A percentile compares a stretch with the other conserved stretches of the same genome.
Evolutionary conservation across 2,329 filamentous ascomycete genomes (phyloP).

Genomic region (Trichocomaceae sp.): DNA sequence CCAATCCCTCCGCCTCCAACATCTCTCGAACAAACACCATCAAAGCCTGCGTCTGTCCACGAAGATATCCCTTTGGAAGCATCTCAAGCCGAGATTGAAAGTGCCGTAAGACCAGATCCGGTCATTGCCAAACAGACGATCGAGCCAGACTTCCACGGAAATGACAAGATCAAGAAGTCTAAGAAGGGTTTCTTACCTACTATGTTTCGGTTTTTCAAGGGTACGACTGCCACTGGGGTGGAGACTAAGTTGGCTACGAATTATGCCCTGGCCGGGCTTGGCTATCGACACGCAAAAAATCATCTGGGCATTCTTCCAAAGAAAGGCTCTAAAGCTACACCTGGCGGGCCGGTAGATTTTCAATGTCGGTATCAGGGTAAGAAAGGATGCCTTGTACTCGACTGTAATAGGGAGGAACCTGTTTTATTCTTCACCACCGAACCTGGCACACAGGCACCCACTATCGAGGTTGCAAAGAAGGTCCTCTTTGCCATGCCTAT

Average conservation of each 20-base stretch:
- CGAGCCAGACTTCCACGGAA: not conserved
- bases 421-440: slow-evolving; percentile 58
- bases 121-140: not conserved
- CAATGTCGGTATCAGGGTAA: slow-evolving; percentile 63
- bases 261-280: slow-evolving; percentile 59
- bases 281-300: slow-evolving; percentile 58
- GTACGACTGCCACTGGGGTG: slow-evolving; percentile 64
- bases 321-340: slow-evolving; percentile 34
- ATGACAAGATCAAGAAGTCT: slow-evolving; percentile 21
- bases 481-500: slow-evolving; percentile 64
- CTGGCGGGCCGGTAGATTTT: slow-evolving; percentile 68
- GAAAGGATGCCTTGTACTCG: slow-evolving; percentile 50
- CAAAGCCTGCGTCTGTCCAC: slow-evolving; percentile 47
- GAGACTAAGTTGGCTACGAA: slow-evolving; percentile 66
- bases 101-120: slow-evolving; percentile 52
- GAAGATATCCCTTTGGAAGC: slow-evolving; percentile 55
- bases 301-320: slow-evolving; percentile 62
- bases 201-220: slow-evolving; percentile 61
- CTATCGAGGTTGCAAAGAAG: slow-evolving; percentile 46
- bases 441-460: slow-evolving; percentile 26
- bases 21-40: slow-evolving; percentile 40
- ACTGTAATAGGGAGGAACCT: slow-evolving; percentile 31
- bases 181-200: slow-evolving; percentile 34
- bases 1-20: slow-evolving; percentile 59
- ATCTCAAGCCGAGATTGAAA: slow-evolving; percentile 58